Evolutionary conservation across 768 basidiomycete genomes (phyloP).

Genomic region (Exidia glandulosa): DNA sequence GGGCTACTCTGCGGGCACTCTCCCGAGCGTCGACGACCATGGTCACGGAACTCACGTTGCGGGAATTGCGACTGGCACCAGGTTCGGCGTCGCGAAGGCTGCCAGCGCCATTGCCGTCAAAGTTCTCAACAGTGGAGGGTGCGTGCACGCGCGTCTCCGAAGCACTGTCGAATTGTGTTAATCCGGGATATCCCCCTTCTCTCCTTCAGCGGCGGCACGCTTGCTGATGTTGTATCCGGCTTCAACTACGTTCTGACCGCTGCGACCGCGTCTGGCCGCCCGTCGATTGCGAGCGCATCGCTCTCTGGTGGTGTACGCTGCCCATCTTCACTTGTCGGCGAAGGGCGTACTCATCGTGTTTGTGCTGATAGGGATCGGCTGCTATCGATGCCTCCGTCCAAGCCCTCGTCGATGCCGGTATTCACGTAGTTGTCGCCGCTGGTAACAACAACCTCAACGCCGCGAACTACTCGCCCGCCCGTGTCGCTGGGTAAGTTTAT

Average conservation of each 20-base stretch:
- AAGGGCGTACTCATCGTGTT: no score
- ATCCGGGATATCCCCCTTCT: no score
- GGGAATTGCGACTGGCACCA: slow-evolving; percentile 15
- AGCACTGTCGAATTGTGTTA: background rate
- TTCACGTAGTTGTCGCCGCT: slow-evolving; percentile 17
- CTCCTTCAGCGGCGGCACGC: background rate
- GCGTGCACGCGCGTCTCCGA: background rate
- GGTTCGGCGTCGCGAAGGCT: slow-evolving; percentile 11
- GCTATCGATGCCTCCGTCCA: background rate
- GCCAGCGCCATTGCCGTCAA: slow-evolving; percentile 8
- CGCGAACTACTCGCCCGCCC: slow-evolving; percentile 5
- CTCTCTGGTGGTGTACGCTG: slow-evolving; percentile 1
- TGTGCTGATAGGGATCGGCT: background rate
- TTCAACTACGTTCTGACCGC: slow-evolving; percentile 22
- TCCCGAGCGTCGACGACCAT: slow-evolving; percentile 12
- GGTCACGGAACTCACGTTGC: slow-evolving; percentile 32
- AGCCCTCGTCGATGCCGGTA: slow-evolving; percentile 17
- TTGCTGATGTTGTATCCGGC: slow-evolving; percentile 14
- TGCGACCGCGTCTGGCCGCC: slow-evolving; percentile 5
- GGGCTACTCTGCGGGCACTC: slow-evolving; percentile 10
- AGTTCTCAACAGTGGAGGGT: slow-evolving; percentile 14
- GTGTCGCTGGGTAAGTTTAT: no score
- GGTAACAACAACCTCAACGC: slow-evolving; percentile 10
- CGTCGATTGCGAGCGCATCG: background rate
- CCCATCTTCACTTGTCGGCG: background rate